Evolutionary conservation across 192 early-diverging fungal genomes (phyloP).

Genomic region (Coemansia sp.): DNA sequence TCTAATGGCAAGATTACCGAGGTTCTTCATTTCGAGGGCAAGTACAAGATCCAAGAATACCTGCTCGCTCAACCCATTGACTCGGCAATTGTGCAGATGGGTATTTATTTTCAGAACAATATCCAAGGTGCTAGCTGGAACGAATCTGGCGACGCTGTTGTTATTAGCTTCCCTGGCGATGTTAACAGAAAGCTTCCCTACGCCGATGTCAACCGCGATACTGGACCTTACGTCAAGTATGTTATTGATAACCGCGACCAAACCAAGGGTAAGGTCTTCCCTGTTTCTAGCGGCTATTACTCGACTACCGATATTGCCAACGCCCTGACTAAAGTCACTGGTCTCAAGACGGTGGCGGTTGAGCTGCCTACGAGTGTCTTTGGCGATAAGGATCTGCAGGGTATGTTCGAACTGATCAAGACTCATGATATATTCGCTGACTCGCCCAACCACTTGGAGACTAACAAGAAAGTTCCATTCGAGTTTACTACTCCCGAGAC

Average conservation of each 20-base stretch:
- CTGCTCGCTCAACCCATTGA: slow-evolving; percentile 4
- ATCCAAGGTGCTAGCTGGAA: slow-evolving; percentile 16
- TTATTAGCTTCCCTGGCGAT: slow-evolving; percentile 16
- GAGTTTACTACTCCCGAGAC: slow-evolving; percentile 20
- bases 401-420: slow-evolving; percentile 29
- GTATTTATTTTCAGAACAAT: slow-evolving; percentile 28
- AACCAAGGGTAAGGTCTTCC: slow-evolving; percentile 6
- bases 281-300: slow-evolving; percentile 19
- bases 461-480: background rate
- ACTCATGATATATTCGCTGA: slow-evolving; percentile 20
- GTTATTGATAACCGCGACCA: slow-evolving; percentile 19
- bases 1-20: slow-evolving; percentile 15
- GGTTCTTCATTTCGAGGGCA: slow-evolving; percentile 27
- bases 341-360: slow-evolving; percentile 3
- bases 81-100: slow-evolving; percentile 11
- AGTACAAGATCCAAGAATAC: slow-evolving; percentile 24
- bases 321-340: slow-evolving; percentile 23
- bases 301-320: slow-evolving; percentile 21
- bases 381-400: background rate
- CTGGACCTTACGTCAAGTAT: slow-evolving; percentile 22
- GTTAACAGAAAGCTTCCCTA: slow-evolving; percentile 15
- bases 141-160: slow-evolving; percentile 9
- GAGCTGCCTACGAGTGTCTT: slow-evolving; percentile 13
- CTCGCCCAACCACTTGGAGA: background rate
- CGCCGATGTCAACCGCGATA: slow-evolving; percentile 18